Conservation (phyloP, 2,329 filamentous ascomycete species). For the Septoria linicola region DNA sequence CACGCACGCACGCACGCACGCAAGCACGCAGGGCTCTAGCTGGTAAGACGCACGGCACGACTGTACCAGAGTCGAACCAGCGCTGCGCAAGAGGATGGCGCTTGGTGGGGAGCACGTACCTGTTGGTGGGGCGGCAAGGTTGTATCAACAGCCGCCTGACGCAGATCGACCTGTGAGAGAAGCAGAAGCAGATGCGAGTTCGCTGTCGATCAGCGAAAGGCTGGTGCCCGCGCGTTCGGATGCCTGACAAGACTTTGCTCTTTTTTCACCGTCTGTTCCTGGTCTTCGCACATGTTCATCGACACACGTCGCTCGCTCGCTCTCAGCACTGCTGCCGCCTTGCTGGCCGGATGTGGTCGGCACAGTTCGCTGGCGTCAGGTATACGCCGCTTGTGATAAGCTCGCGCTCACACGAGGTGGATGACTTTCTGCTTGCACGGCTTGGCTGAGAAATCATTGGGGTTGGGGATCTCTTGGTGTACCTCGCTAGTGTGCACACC, state of each 20-base stretch:
- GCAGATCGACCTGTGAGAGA: constrained; percentile 20
- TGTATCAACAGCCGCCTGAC: constrained; percentile 17
- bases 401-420: constrained; percentile 8
- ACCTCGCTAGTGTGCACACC: constrained; percentile 20
- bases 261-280: constrained; percentile 2
- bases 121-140: constrained; percentile 18
- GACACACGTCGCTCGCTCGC: no score
- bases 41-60: constrained; percentile 10
- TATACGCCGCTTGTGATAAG: constrained; percentile 1
- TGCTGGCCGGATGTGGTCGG: constrained; percentile 20
- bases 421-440: background rate
- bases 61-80: constrained; percentile 9
- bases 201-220: constrained; percentile 6
- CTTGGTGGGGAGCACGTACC: constrained; percentile 15
- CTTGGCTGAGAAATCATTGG: constrained; percentile 1
- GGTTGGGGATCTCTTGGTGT: constrained; percentile 20
- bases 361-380: background rate
- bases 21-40: no score
- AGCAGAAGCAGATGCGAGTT: constrained; percentile 9
- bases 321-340: no score
- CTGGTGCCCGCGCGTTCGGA: background rate
- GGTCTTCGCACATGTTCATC: background rate
- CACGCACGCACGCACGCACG: no score
- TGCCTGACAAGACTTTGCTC: constrained; percentile 10
- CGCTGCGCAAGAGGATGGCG: constrained; percentile 4